A percentile compares a stretch with the other conserved stretches of the same genome.
Evolutionary conservation across 169 alveolate genomes (phyloP).

Genomic region (Pseudocohnilembus persalinus): DNA sequence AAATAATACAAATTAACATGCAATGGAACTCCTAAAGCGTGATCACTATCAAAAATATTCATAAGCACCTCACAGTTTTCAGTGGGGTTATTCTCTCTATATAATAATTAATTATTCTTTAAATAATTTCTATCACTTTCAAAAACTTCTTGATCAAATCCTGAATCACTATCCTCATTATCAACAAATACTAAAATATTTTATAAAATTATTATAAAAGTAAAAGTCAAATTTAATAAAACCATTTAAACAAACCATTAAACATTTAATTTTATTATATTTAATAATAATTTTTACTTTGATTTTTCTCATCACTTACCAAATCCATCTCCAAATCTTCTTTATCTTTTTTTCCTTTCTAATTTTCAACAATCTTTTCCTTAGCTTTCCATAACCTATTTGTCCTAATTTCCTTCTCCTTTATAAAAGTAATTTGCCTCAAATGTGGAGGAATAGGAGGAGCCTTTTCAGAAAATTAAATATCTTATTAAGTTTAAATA

Average conservation of each 20-base stretch:
- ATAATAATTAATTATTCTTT: too few species aligned
- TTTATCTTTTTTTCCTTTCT: background rate
- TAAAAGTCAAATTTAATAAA: too few species aligned
- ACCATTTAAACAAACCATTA: too few species aligned
- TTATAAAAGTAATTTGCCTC: slow-evolving; percentile 24
- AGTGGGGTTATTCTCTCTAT: background rate
- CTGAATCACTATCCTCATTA: background rate
- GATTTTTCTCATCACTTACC: background rate
- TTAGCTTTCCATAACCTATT: slow-evolving; percentile 35
- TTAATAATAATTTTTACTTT: too few species aligned
- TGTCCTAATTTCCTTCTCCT: slow-evolving; percentile 17
- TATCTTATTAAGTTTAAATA: background rate
- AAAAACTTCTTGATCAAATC: background rate
- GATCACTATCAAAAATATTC: background rate
- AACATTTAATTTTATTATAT: too few species aligned
- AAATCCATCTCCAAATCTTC: slow-evolving; percentile 37
- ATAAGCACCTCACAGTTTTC: slow-evolving; percentile 31
- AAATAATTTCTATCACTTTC: background rate
- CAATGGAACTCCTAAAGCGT: background rate
- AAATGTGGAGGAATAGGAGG: slow-evolving; percentile 49
- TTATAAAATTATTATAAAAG: too few species aligned
- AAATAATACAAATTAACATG: background rate
- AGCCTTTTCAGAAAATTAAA: slow-evolving; percentile 36
- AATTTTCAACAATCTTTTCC: background rate
- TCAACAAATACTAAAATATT: too few species aligned